Conservation (phyloP, 176 grass and related monocot species). For the Musa itinerans region DNA sequence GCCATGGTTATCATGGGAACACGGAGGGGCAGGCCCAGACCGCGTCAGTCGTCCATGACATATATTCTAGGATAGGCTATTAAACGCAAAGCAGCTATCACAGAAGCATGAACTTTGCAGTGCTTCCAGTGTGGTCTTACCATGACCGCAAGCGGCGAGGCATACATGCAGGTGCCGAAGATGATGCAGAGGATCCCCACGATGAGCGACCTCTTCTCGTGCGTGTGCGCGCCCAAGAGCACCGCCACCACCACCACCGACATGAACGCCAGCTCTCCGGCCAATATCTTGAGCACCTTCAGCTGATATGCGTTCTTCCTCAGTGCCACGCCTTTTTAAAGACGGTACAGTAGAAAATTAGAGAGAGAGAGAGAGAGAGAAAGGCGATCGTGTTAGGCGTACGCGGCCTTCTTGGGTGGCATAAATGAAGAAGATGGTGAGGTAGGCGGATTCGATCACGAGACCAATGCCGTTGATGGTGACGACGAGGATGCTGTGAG, state of each 20-base stretch:
- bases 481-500: conserved; percentile 65
- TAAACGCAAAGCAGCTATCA: no score
- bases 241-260: conserved; percentile 23
- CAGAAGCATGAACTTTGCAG: no score
- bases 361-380: background rate
- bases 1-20: no score
- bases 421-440: conserved; percentile 56
- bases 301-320: background rate
- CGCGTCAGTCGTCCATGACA: no score
- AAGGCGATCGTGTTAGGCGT: background rate
- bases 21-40: no score
- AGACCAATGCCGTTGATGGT: conserved; percentile 76
- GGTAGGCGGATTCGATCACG: conserved; percentile 45
- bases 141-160: conserved; percentile 46
- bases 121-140: no score
- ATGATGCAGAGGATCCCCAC: conserved; percentile 53
- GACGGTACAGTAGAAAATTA: background rate
- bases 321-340: conserved; percentile 31
- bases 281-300: conserved; percentile 28
- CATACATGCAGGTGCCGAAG: conserved; percentile 52
- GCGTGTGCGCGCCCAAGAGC: conserved; percentile 39
- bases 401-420: conserved; percentile 34
- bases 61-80: no score
- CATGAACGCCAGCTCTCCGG: conserved; percentile 37
- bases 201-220: conserved; percentile 40